phyloP scores from a whole-genome alignment of 2,329 filamentous ascomycete genomes.

The Fusarium chaquense region DNA sequence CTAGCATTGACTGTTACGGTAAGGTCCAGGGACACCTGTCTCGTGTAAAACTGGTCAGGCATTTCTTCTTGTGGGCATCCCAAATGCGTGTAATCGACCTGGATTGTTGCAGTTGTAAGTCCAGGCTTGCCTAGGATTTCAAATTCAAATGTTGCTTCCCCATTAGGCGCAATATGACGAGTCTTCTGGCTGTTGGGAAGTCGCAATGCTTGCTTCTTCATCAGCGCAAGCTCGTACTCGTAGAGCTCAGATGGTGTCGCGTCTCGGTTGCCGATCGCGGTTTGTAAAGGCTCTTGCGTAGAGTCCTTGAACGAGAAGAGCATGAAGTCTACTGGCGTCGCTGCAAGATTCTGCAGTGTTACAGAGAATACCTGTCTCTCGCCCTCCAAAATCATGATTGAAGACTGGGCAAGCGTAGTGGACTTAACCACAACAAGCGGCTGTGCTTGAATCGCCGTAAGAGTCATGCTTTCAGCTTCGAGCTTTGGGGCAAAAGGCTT shows the following conservation, averaged over 20 bases:
- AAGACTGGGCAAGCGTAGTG: constrained; percentile 83
- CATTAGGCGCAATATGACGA: constrained; percentile 74
- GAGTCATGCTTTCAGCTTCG: constrained; percentile 65
- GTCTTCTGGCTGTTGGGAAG: constrained; percentile 64
- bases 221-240: constrained; percentile 84
- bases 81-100: constrained; percentile 89
- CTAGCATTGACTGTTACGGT: constrained; percentile 93
- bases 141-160: constrained; percentile 79
- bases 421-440: constrained; percentile 81
- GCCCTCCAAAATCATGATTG: constrained; percentile 92
- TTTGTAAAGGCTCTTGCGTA: constrained; percentile 80
- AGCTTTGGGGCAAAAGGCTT: constrained; percentile 56
- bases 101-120: constrained; percentile 80
- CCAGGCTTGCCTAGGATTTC: constrained; percentile 90
- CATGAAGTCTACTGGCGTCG: constrained; percentile 83
- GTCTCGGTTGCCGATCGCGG: constrained; percentile 80
- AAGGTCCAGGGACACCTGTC: constrained; percentile 83
- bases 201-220: constrained; percentile 77
- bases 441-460: constrained; percentile 83
- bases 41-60: constrained; percentile 81
- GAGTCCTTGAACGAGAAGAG: constrained; percentile 92
- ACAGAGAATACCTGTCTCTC: constrained; percentile 83
- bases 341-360: constrained; percentile 82
- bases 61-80: constrained; percentile 76
- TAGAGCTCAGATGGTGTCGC: constrained; percentile 83